These are phyloP conservation scores for Adansonia madagascariensis DNA, from an alignment of 441 rosid species.

Conservation along the genomic window DNA sequence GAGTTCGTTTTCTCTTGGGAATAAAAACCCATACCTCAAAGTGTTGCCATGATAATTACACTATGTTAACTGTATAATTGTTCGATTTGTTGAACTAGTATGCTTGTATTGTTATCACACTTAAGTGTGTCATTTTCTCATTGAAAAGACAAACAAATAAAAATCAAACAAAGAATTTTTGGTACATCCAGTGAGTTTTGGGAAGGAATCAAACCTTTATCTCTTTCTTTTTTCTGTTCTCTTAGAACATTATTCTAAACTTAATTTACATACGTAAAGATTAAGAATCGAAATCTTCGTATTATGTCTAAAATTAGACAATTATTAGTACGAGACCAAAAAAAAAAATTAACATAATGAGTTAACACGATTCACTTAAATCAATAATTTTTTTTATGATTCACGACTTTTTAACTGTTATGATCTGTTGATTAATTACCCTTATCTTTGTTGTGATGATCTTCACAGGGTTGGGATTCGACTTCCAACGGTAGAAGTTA, in stretches of 20 bases:
- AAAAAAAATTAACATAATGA: too few species aligned
- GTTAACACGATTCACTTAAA: too few species aligned
- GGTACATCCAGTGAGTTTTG: background rate
- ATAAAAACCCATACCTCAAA: background rate
- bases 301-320: too few species aligned
- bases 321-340: too few species aligned
- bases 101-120: too few species aligned
- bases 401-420: background rate
- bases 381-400: too few species aligned
- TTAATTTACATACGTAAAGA: background rate
- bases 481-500: conserved; percentile 65
- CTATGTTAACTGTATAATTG: background rate
- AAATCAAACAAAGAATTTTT: conserved; percentile 17
- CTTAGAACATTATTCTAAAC: background rate
- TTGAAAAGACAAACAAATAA: conserved; percentile 18
- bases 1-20: background rate
- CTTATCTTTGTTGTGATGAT: background rate
- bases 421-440: background rate
- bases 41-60: background rate
- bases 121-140: background rate
- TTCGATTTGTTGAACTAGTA: too few species aligned
- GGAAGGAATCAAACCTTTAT: background rate
- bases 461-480: conserved; percentile 50
- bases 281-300: background rate
- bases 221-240: background rate